Evolutionary conservation across 1,284 basidiomycete genomes (phyloP), one percentile per base, ranked within the genome.

Genomic region (Marasmius oreades): DNA sequence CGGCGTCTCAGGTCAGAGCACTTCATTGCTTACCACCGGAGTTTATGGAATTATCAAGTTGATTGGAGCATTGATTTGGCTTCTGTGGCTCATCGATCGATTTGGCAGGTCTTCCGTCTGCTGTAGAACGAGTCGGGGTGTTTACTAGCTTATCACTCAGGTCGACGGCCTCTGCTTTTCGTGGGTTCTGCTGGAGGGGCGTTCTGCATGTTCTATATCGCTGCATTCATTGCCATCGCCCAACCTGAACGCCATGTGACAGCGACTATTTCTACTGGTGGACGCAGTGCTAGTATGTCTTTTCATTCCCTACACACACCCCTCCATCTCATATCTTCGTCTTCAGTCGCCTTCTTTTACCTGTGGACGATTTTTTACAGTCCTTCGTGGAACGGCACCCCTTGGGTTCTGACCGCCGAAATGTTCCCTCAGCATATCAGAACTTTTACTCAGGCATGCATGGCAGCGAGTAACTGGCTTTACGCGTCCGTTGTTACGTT

Each of bases 11-110:
- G 75, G 74, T 0, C 69, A 68, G 11, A 69, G 58, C 51, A 73
- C 74, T 2, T 64, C 70, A 2, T 67, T 80, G 3, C 66, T 78
- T 26, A 75, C 76, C 0, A 79, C 78, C n/a, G 79, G 78, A 26
- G 70, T 80, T 26, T 61, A 59, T 34, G 60, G 59, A 2, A 62
- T 62, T 45, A 70, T 77, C 64, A 76, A 77, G 64, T 70, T 72
- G 18, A 48, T 72, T 26, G 58, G 58, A 23, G 59, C 62, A 8
- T 24, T 62, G 42, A 46, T 64, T 20, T 65, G 61, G 60, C 55
- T 64, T 2, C 52, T 64, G 23, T 61, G 54, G 54, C 51, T 61
- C 18, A 52, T 64, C 28, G 59, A 64, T 52, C 65, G 66, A 31
- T 36, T 69, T n/a, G 69, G 70, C 28, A 26, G 11, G 62, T 67